Base-by-base conservation (phyloP, 139 green algal species). In the Chlamydomonas sp. region DNA sequence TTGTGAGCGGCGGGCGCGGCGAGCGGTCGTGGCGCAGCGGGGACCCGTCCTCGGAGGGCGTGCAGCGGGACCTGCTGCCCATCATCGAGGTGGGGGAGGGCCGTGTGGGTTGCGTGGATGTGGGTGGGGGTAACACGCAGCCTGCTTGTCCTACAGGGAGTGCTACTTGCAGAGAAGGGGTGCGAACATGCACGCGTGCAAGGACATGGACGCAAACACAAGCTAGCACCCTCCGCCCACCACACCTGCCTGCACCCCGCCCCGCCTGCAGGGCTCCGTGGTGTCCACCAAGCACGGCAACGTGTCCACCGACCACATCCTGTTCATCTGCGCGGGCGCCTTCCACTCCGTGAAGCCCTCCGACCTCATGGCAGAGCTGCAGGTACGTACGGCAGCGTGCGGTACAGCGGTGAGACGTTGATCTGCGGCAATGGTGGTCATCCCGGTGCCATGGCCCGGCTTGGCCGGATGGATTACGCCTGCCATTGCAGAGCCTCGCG, bases 251-350 rank as follows among this genome's bases (percentile, higher is more conserved):
- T 62, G 5, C 31, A 9, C 5, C 20, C 57, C 4, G 60, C 78
- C 3, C 20, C 63, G 9, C 18, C n/a, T 1, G 0, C 83, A 88
- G 83, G 90, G 90, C 83, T 90, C 73, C 58, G 87, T 93, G 2
- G 94, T 98, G 5, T 90, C 60, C 85, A 98, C 96, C 62, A 98
- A 98, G 93, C 94, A 98, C 85, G 98, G 98, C 88, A 98, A 98
- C 72, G 96, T 99, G 10, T 95, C 94, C 84, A 99, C 98, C 1
- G 96, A 99, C 90, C 95, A 99, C 93, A 97, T 99, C 79, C 94
- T 99, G 64, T 99, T 99, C 95, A 98, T 99, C 85, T 96, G 93
- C 89, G 83, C 81, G 61, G 98, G 98, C 16, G 98, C 98, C n/a
- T 99, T 99, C 94, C 97, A 99, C 89, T 92, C 90, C 3, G 95